Conservation (phyloP, 441 rosid species). For the Croton laevigatus region DNA sequence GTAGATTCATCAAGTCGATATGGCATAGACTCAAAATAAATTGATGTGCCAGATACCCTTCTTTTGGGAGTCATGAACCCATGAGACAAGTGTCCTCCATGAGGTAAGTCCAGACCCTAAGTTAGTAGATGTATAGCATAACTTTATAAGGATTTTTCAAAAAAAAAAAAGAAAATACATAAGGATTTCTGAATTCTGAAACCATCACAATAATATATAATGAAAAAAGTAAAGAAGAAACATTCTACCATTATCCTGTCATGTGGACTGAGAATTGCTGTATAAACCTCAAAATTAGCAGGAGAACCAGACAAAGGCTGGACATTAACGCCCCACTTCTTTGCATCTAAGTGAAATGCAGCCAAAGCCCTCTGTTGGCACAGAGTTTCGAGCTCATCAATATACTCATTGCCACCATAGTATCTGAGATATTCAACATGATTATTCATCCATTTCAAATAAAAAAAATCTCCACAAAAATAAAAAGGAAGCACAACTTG, state of each 20-base stretch:
- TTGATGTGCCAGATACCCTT: constrained; percentile 88
- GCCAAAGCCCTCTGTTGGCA: constrained; percentile 80
- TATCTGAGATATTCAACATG: constrained; percentile 41
- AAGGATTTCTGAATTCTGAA: constrained; percentile 6
- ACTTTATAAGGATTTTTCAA: too few relatives aligned
- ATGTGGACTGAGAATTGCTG: constrained; percentile 81
- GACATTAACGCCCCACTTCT: constrained; percentile 88
- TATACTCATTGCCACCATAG: constrained; percentile 88
- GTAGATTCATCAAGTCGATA: constrained; percentile 88
- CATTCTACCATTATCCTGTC: constrained; percentile 77
- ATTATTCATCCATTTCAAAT: neutral
- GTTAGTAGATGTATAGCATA: neutral
- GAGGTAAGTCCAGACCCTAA: constrained; percentile 89
- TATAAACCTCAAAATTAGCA: constrained; percentile 90
- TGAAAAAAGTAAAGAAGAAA: neutral
- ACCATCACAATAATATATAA: neutral
- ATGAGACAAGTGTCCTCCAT: constrained; percentile 92
- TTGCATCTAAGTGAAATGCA: constrained; percentile 67
- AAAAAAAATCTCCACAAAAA: neutral
- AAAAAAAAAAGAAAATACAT: too few relatives aligned
- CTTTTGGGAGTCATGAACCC: constrained; percentile 97
- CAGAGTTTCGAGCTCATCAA: constrained; percentile 84
- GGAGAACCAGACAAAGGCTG: constrained; percentile 97
- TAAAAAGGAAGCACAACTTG: neutral
- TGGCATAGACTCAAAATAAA: constrained; percentile 94